Conservation (phyloP, 345 rosid species). For the Moricandia arvensis region DNA sequence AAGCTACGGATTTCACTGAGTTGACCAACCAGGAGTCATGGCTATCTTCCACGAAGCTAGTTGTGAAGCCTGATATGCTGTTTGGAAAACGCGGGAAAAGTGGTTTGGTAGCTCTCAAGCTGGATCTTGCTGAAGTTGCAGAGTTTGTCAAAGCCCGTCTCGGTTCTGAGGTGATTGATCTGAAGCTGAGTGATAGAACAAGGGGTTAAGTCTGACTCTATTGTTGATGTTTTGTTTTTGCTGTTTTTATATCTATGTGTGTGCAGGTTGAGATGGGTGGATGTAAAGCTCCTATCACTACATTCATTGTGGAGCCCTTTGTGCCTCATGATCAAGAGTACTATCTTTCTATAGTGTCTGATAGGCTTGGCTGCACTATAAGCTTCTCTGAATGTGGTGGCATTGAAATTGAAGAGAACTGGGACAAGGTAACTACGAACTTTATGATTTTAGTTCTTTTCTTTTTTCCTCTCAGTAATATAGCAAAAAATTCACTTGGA, state of each 20-base stretch:
- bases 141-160: slow-evolving; percentile 89
- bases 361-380: slow-evolving; percentile 85
- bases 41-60: slow-evolving; percentile 84
- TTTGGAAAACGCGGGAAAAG: slow-evolving; percentile 98
- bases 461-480: not conserved
- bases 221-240: slow-evolving; percentile 1
- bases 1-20: slow-evolving; percentile 77
- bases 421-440: slow-evolving; percentile 70
- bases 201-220: not conserved
- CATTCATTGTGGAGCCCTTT: slow-evolving; percentile 94
- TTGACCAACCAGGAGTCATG: slow-evolving; percentile 75
- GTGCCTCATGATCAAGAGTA: slow-evolving; percentile 88
- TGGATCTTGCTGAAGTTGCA: slow-evolving; percentile 96
- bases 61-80: slow-evolving; percentile 97
- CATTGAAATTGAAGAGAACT: slow-evolving; percentile 96
- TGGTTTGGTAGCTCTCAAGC: slow-evolving; percentile 85
- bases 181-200: not conserved
- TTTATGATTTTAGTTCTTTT: not conserved
- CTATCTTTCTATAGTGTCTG: slow-evolving; percentile 81
- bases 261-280: slow-evolving; percentile 88
- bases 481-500: not conserved
- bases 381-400: slow-evolving; percentile 98
- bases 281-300: slow-evolving; percentile 87
- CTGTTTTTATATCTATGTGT: not conserved
- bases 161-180: slow-evolving; percentile 67